Percentiles rank a stretch among this genome's conserved stretches.
These are phyloP conservation scores for Tolypocladium sp. DNA, from an alignment of 2,329 filamentous ascomycete species.

Conservation along the genomic window DNA sequence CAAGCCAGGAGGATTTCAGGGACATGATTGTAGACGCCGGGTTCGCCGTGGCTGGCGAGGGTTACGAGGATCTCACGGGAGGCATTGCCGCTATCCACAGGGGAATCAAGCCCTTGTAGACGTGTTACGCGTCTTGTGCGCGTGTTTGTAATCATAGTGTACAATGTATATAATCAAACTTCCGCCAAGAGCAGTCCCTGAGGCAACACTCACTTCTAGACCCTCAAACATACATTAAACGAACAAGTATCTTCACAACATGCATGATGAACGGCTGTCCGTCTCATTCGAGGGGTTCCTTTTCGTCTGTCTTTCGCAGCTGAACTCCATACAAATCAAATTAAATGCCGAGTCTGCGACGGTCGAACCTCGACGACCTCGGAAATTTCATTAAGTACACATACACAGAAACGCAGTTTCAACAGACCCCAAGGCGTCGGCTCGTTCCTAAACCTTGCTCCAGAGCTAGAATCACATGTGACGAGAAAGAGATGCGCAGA, in stretches of 20 bases:
- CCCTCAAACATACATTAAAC: background rate
- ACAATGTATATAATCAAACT: slow-evolving; percentile 2
- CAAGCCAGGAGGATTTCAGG: slow-evolving; percentile 74
- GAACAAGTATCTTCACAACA: background rate
- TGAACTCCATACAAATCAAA: slow-evolving; percentile 24
- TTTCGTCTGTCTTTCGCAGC: slow-evolving; percentile 1
- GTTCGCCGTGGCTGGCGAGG: slow-evolving; percentile 72
- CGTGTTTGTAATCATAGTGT: slow-evolving; percentile 8
- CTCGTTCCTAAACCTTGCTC: slow-evolving; percentile 9
- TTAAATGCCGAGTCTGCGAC: slow-evolving; percentile 18
- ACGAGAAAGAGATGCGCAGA: slow-evolving; percentile 4
- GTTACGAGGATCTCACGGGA: slow-evolving; percentile 84
- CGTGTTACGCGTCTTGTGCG: background rate
- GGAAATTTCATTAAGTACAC: slow-evolving; percentile 28
- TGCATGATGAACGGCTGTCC: background rate
- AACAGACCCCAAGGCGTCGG: slow-evolving; percentile 5
- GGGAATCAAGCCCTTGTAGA: slow-evolving; percentile 69
- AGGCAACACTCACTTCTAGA: background rate
- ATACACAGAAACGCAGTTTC: slow-evolving; percentile 12
- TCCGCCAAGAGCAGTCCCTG: background rate
- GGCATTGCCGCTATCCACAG: slow-evolving; percentile 96
- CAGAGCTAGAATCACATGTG: slow-evolving; percentile 10
- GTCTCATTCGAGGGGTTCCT: background rate
- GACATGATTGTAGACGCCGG: slow-evolving; percentile 77
- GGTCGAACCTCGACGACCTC: slow-evolving; percentile 15